phyloP scores from a whole-genome alignment of 208 protist species.

The Crithidia brevicula region DNA sequence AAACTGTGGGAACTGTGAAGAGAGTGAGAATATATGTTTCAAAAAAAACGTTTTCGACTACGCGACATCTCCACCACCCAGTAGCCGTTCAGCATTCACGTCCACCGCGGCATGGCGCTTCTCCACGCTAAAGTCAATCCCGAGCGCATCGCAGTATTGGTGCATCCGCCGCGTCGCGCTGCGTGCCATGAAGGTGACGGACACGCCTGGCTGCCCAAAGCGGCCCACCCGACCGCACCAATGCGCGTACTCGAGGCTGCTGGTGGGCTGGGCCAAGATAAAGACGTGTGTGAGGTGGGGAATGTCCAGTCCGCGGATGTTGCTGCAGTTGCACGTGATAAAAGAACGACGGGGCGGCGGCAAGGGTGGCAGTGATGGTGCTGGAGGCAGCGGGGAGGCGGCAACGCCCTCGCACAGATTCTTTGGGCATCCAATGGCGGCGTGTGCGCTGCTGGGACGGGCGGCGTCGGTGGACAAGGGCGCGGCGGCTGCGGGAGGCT shows the following conservation, averaged over 20 bases:
- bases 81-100: constrained; percentile 51
- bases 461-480: no score
- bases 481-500: no score
- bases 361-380: not conserved
- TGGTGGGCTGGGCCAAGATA: constrained; percentile 62
- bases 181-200: constrained; percentile 68
- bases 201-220: constrained; percentile 60
- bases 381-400: not conserved
- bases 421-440: no score
- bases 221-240: constrained; percentile 89
- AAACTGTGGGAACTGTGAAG: not conserved
- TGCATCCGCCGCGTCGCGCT: constrained; percentile 54
- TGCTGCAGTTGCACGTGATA: constrained; percentile 45
- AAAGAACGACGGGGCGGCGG: constrained; percentile 33
- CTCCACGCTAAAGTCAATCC: constrained; percentile 58
- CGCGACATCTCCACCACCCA: constrained; percentile 13
- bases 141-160: constrained; percentile 68
- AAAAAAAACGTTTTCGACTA: not conserved
- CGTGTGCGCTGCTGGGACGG: no score
- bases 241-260: constrained; percentile 79
- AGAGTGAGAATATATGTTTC: not conserved
- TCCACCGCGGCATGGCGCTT: constrained; percentile 57
- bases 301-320: constrained; percentile 80
- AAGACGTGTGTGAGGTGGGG: constrained; percentile 75
- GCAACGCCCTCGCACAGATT: not conserved